These are phyloP conservation scores for Brassica nigra DNA, from an alignment of 345 rosid genomes.

Conservation along the genomic window DNA sequence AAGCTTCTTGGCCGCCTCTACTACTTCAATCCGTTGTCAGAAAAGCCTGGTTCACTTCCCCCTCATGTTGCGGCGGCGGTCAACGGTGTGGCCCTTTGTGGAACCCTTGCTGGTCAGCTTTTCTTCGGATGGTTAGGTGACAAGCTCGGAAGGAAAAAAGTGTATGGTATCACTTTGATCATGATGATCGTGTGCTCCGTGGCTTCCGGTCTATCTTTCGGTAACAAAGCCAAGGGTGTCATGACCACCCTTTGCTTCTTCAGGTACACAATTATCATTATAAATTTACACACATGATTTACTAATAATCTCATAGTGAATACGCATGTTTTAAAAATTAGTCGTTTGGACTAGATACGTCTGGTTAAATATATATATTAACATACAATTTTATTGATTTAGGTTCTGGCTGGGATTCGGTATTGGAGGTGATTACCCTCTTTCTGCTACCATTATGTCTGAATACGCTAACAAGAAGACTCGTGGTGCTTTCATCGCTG, in stretches of 20 bases:
- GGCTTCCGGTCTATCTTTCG: constrained; percentile 45
- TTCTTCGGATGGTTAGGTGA: constrained; percentile 53
- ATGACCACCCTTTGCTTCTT: constrained; percentile 50
- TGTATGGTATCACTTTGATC: constrained; percentile 46
- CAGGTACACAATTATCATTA: constrained; percentile 20
- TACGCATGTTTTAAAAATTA: neutral
- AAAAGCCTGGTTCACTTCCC: constrained; percentile 43
- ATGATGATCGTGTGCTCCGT: constrained; percentile 44
- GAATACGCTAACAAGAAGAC: neutral
- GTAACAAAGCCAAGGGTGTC: constrained; percentile 29
- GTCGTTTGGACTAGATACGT: too few species aligned
- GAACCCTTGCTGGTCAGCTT: constrained; percentile 44
- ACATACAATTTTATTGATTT: too few species aligned
- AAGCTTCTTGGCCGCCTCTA: constrained; percentile 52
- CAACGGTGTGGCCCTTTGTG: constrained; percentile 43
- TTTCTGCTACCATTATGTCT: neutral
- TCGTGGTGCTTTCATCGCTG: neutral
- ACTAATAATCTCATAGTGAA: neutral
- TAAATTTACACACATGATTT: neutral
- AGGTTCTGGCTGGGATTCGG: neutral
- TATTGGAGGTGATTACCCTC: neutral
- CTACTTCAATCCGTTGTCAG: constrained; percentile 37
- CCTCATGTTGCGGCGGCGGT: constrained; percentile 44
- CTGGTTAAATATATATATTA: too few species aligned
- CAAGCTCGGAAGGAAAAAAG: constrained; percentile 46